phyloP scores from a whole-genome alignment of 495 filamentous ascomycete genomes.

The Hypoxylon lienhwacheense region DNA sequence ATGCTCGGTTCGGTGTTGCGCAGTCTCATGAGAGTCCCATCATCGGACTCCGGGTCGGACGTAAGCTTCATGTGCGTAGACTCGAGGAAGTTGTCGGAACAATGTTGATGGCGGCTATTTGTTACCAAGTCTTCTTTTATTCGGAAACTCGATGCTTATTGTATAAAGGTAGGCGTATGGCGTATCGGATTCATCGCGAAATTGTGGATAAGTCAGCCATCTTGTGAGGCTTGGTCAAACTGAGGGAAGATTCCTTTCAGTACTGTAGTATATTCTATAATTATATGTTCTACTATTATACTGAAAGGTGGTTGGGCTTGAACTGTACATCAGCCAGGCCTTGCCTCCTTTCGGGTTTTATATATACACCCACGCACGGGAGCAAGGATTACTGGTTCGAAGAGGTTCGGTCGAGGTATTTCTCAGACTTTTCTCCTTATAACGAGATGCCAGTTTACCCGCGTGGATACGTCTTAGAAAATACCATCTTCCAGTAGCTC shows the following conservation, averaged over 20 bases:
- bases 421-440: background rate
- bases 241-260: conserved; percentile 1
- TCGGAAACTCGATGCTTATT: background rate
- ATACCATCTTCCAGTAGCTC: background rate
- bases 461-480: background rate
- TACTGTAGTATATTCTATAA: background rate
- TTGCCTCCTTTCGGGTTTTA: background rate
- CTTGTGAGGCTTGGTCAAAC: background rate
- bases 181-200: background rate
- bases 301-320: no score
- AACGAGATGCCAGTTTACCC: background rate
- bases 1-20: background rate
- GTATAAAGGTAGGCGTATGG: background rate
- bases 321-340: background rate
- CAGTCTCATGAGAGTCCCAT: background rate
- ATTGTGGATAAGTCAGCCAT: background rate
- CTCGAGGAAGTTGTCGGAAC: conserved; percentile 3
- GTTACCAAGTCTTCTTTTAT: no score
- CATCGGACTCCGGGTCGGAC: background rate
- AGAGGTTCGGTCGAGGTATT: background rate
- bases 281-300: conserved; percentile 1
- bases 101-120: background rate
- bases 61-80: conserved; percentile 20
- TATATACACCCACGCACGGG: conserved; percentile 12
- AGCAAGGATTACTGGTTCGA: conserved; percentile 2